phyloP scores from a whole-genome alignment of 768 basidiomycete species.

The Mycena alexandri region DNA sequence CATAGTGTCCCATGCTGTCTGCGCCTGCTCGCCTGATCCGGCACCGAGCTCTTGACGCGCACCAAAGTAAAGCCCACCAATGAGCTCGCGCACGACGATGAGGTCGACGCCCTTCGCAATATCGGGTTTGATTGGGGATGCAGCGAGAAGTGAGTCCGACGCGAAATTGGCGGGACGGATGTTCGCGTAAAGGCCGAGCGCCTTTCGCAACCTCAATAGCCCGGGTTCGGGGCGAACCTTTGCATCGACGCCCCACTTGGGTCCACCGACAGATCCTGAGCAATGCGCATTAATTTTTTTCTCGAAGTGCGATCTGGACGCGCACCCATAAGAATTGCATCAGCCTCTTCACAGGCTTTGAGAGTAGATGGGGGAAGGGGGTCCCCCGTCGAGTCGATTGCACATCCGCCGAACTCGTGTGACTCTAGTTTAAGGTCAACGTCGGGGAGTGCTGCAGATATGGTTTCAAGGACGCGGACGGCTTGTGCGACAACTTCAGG shows the following conservation, averaged over 20 bases:
- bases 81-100: constrained; percentile 96
- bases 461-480: constrained; percentile 80
- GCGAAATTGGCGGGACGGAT: constrained; percentile 97
- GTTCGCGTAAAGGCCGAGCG: constrained; percentile 96
- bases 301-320: constrained; percentile 3
- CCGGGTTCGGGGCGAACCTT: constrained; percentile 95
- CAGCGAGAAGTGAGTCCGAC: constrained; percentile 86
- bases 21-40: constrained; percentile 60
- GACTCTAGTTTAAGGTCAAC: constrained; percentile 80
- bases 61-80: constrained; percentile 97
- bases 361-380: constrained; percentile 89
- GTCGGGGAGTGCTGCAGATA: constrained; percentile 72
- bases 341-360: constrained; percentile 90
- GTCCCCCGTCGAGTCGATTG: constrained; percentile 90
- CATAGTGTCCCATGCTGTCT: constrained; percentile 93
- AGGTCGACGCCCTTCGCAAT: constrained; percentile 89
- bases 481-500: constrained; percentile 94
- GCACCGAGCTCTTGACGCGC: constrained; percentile 88
- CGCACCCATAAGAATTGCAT: constrained; percentile 95
- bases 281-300: not conserved
- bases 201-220: constrained; percentile 89
- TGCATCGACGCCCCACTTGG: constrained; percentile 94
- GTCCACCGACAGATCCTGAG: constrained; percentile 96
- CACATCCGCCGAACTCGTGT: constrained; percentile 91
- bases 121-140: constrained; percentile 91